Conservation (phyloP, 2,329 filamentous ascomycete species). For the Aureobasidium vineae region DNA sequence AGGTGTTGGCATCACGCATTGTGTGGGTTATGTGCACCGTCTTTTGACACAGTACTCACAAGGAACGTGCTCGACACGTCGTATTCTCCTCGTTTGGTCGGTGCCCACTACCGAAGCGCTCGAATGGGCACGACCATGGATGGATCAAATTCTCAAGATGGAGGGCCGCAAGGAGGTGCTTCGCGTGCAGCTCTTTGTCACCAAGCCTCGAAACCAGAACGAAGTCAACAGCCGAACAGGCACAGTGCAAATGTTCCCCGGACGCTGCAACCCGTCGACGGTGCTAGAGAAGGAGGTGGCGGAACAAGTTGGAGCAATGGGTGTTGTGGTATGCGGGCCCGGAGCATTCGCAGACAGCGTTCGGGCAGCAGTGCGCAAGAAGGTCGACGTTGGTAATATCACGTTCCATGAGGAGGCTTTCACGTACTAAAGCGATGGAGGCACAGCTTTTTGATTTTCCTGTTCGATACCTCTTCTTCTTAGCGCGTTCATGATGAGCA, state of each 20-base stretch:
- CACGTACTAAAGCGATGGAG: conserved; percentile 51
- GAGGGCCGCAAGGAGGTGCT: conserved; percentile 59
- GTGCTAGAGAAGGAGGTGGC: conserved; percentile 58
- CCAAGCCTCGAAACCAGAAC: conserved; percentile 55
- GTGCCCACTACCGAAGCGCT: conserved; percentile 69
- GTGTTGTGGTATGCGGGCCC: conserved; percentile 62
- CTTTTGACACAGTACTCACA: conserved; percentile 67
- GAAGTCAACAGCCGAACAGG: conserved; percentile 58
- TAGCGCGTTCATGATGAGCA: conserved; percentile 14
- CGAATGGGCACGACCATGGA: conserved; percentile 64
- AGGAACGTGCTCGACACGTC: conserved; percentile 68
- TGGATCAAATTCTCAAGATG: conserved; percentile 63
- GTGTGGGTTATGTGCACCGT: conserved; percentile 71
- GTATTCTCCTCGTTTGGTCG: conserved; percentile 73
- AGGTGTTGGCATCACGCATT: conserved; percentile 77
- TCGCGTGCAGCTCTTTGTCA: conserved; percentile 61
- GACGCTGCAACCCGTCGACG: conserved; percentile 55
- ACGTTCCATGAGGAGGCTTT: conserved; percentile 67
- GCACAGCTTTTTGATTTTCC: neutral
- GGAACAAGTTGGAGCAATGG: conserved; percentile 57
- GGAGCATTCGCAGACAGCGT: conserved; percentile 64
- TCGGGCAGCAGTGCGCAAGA: conserved; percentile 52
- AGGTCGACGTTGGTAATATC: conserved; percentile 53
- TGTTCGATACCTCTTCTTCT: conserved; percentile 22
- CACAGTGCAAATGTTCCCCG: conserved; percentile 61